Evolutionary conservation across 805 yeast genomes (phyloP).

Genomic region (Candida nitratophila): DNA sequence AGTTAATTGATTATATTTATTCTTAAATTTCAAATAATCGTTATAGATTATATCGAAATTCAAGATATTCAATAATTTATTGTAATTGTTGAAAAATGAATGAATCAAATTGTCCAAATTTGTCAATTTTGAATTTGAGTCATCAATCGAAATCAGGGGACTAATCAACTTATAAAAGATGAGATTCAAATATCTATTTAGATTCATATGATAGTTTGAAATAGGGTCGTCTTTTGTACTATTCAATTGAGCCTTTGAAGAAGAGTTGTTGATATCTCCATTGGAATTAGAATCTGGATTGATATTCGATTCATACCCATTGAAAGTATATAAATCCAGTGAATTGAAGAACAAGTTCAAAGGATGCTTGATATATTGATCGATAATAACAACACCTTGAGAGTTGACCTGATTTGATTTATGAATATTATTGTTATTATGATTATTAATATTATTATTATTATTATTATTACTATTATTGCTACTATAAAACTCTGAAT

Average conservation of each 20-base stretch:
- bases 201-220: constrained; percentile 28
- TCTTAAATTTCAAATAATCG: constrained; percentile 42
- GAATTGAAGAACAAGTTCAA: constrained; percentile 15
- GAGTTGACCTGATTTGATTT: constrained; percentile 7
- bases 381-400: constrained; percentile 17
- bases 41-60: constrained; percentile 48
- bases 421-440: constrained; percentile 11
- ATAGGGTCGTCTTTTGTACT: too few species aligned
- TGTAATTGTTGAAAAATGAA: constrained; percentile 45
- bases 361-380: constrained; percentile 22
- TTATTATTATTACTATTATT: too few species aligned
- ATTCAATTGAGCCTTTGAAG: too few species aligned
- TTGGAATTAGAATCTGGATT: neutral
- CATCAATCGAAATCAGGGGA: constrained; percentile 18
- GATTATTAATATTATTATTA: too few species aligned
- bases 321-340: constrained; percentile 19
- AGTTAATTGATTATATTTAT: constrained; percentile 24
- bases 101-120: constrained; percentile 38
- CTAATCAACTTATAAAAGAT: constrained; percentile 26
- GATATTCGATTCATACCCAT: constrained; percentile 20
- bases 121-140: constrained; percentile 4
- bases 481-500: too few species aligned
- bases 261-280: constrained; percentile 13
- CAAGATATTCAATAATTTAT: constrained; percentile 46
- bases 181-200: constrained; percentile 27